Base-by-base conservation (phyloP, 2,329 filamentous ascomycete genomes). In the Orbilia ellipsospora region DNA sequence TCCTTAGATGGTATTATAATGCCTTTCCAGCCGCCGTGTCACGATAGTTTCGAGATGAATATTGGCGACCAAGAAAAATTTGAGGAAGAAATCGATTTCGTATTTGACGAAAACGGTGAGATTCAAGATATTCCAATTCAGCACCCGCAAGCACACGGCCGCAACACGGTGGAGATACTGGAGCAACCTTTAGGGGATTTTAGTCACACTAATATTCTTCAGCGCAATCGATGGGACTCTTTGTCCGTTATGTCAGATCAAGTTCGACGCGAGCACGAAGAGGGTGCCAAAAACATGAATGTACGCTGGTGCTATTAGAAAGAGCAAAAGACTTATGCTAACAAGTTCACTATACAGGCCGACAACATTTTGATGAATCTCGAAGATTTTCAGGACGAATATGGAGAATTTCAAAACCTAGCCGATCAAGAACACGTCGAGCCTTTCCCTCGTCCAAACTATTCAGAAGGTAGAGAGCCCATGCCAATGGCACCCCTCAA, bases 21-120 rank as follows among this genome's bases (percentile, higher is more conserved):
- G 23, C 52, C n/a, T 16, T 45, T 74, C 42, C 50, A 60, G 15
- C 51, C 51, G 16, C 66, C 50, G 10, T 31, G 36, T 31, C 63
- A 62, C 8, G 63, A 63, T 16, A 52, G 66, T 8, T 48, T 63
- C 6, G 48, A 52, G 12, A 51, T 5, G 1, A 20, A 28, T 2
- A 3, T 45, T 16, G 4, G 16, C 42, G 20, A 59, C 50, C 2
- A 68, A n/a, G 66, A 52, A 4, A 54, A 63, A 15, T 50, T 77
- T 40, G 52, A 78, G 23, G 78, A 77, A 2, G 57, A 77, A 5
- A 63, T 77, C 12, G 73, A 64, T 16, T 80, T 79, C 52, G 74
- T 78, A 45, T 80, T 80, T 31, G 77, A 78, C 40, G 78, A 78
- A 51, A 62, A 79, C 60, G 79, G 79, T 2, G 70, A 78, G 42